Percentiles rank a stretch among this genome's conserved stretches.
These are phyloP conservation scores for Ustanciosporium gigantosporum DNA, from an alignment of 1,284 basidiomycete genomes.

Conservation along the genomic window DNA sequence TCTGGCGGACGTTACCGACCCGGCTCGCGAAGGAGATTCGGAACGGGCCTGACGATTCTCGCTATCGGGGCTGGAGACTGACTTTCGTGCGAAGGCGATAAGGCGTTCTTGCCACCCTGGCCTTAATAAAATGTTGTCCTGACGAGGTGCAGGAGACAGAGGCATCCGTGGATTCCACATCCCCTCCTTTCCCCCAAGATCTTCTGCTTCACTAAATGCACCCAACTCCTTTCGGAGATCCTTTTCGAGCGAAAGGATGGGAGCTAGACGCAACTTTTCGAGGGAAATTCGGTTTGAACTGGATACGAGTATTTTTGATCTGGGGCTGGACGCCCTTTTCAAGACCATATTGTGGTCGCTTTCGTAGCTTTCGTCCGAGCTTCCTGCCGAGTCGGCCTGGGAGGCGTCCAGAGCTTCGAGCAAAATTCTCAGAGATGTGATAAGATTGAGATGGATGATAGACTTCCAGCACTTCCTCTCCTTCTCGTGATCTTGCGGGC, in stretches of 20 bases:
- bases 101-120: constrained; percentile 38
- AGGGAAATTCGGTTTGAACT: neutral
- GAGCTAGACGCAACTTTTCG: neutral
- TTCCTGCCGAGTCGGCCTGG: too few relatives aligned
- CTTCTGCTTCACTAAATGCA: constrained; percentile 14
- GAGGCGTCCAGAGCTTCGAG: constrained; percentile 10
- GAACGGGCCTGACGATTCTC: constrained; percentile 2
- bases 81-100: constrained; percentile 16
- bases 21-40: neutral
- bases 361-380: too few relatives aligned
- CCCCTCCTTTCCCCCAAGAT: neutral
- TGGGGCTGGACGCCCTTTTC: too few relatives aligned
- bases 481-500: constrained; percentile 31
- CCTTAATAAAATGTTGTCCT: constrained; percentile 6
- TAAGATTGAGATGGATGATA: constrained; percentile 43
- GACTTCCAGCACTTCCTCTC: constrained; percentile 25
- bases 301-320: too few relatives aligned
- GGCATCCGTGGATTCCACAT: neutral
- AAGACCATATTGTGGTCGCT: too few relatives aligned
- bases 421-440: constrained; percentile 14
- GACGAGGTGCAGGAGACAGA: neutral
- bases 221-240: constrained; percentile 10
- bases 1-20: too few relatives aligned
- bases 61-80: constrained; percentile 2
- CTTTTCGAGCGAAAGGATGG: constrained; percentile 2